Conservation (phyloP, 1,139 yeast species). For the Blastobotrys apis region DNA sequence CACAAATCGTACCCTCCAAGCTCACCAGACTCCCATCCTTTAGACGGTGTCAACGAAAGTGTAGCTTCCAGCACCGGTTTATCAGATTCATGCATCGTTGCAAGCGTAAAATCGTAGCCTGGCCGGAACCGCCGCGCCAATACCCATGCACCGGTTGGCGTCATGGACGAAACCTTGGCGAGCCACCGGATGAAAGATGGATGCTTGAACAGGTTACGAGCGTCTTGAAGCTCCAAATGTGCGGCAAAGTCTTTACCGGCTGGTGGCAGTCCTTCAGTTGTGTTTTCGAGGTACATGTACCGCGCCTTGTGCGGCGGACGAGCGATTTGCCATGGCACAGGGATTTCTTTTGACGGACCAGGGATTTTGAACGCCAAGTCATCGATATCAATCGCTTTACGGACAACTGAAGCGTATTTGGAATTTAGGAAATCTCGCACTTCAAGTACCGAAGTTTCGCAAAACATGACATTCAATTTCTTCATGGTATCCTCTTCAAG, state of each 20-base stretch:
- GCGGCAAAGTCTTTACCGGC: constrained; percentile 25
- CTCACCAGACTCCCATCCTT: constrained; percentile 83
- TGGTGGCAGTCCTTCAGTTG: constrained; percentile 21
- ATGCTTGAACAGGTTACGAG: constrained; percentile 60
- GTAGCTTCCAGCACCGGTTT: constrained; percentile 57
- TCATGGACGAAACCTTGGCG: constrained; percentile 55
- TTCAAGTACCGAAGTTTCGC: constrained; percentile 66
- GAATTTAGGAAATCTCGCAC: constrained; percentile 58
- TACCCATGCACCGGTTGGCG: constrained; percentile 61
- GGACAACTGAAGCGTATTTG: constrained; percentile 48
- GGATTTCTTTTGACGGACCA: constrained; percentile 49
- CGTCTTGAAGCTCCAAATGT: constrained; percentile 41
- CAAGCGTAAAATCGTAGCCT: constrained; percentile 88
- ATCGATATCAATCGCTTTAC: constrained; percentile 41
- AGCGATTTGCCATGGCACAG: constrained; percentile 82
- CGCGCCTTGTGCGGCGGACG: constrained; percentile 93
- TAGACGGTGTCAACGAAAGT: constrained; percentile 69
- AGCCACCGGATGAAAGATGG: constrained; percentile 69
- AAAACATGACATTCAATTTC: constrained; percentile 49
- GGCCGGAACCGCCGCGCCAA: constrained; percentile 87
- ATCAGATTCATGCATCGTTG: constrained; percentile 50
- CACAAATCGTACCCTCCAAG: constrained; percentile 92
- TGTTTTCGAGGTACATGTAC: constrained; percentile 64
- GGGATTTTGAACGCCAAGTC: constrained; percentile 57
- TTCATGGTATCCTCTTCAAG: constrained; percentile 43